Conservation (phyloP, 1,139 yeast species). For the Magnusiomyces sp. region DNA sequence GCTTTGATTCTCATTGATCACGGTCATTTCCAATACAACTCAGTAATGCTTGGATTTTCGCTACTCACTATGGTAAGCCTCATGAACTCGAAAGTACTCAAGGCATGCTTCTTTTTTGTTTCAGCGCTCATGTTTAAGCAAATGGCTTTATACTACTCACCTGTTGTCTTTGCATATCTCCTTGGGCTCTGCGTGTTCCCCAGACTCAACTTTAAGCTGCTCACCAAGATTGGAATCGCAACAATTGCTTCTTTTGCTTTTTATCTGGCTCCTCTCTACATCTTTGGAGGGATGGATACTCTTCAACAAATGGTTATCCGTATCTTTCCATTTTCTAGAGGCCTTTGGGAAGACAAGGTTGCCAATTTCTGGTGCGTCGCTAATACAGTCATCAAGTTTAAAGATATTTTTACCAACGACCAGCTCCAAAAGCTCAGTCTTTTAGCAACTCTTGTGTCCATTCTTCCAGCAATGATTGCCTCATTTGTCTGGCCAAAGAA, state of each 20-base stretch:
- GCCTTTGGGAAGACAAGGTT: constrained; percentile 96
- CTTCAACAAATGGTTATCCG: constrained; percentile 43
- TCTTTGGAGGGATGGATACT: constrained; percentile 31
- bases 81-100: constrained; percentile 47
- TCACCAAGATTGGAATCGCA: constrained; percentile 53
- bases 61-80: constrained; percentile 60
- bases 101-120: constrained; percentile 76
- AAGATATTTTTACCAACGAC: constrained; percentile 42
- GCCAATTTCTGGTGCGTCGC: constrained; percentile 96
- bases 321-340: constrained; percentile 87
- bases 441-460: constrained; percentile 52
- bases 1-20: constrained; percentile 79
- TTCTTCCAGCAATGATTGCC: constrained; percentile 55
- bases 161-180: constrained; percentile 73
- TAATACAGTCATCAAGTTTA: constrained; percentile 68
- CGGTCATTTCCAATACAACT: constrained; percentile 93
- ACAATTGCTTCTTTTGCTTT: constrained; percentile 49
- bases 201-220: constrained; percentile 35
- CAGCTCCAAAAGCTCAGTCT: constrained; percentile 60
- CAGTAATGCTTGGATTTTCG: constrained; percentile 86
- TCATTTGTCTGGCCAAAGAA: constrained; percentile 44
- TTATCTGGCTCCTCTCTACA: constrained; percentile 55
- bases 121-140: constrained; percentile 79
- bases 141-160: constrained; percentile 91
- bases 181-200: constrained; percentile 42